A percentile compares a stretch with the other conserved stretches of the same genome.
Conservation (phyloP, 768 basidiomycete species). For the Lactifluus pinguis region DNA sequence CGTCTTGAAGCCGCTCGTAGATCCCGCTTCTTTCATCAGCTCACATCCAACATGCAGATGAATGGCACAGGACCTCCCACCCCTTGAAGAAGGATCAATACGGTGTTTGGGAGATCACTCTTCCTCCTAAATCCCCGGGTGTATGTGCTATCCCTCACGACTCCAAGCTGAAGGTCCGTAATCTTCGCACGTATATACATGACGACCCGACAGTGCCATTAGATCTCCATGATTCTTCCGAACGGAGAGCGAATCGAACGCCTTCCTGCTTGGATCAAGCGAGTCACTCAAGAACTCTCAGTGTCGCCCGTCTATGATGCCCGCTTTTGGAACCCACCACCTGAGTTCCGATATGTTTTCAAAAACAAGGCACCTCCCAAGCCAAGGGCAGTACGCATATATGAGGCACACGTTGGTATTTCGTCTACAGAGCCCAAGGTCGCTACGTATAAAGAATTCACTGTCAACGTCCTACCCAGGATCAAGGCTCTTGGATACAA, state of each 20-base stretch:
- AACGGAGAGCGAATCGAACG: slow-evolving; percentile 79
- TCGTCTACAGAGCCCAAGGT: slow-evolving; percentile 82
- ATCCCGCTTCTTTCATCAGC: neutral
- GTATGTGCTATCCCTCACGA: slow-evolving; percentile 86
- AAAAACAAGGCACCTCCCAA: slow-evolving; percentile 67
- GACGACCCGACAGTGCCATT: neutral
- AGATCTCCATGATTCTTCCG: slow-evolving; percentile 91
- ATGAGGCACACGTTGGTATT: slow-evolving; percentile 98
- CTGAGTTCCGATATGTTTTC: slow-evolving; percentile 63
- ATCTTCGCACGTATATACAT: neutral
- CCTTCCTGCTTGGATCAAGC: slow-evolving; percentile 87
- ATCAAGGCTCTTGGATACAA: slow-evolving; percentile 94
- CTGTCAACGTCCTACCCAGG: slow-evolving; percentile 68
- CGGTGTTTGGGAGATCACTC: slow-evolving; percentile 81
- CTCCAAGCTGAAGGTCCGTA: slow-evolving; percentile 75
- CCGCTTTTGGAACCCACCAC: slow-evolving; percentile 96
- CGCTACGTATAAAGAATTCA: slow-evolving; percentile 96
- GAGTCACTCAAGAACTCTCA: slow-evolving; percentile 88
- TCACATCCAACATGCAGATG: slow-evolving; percentile 40
- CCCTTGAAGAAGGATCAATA: slow-evolving; percentile 78
- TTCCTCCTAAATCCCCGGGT: slow-evolving; percentile 61
- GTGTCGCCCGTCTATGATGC: slow-evolving; percentile 92
- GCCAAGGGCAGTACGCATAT: slow-evolving; percentile 66
- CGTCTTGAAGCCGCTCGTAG: slow-evolving; percentile 28
- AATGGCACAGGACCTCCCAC: slow-evolving; percentile 80